These are phyloP conservation scores for Gymnopus androsaceus DNA, from an alignment of 1,284 basidiomycete genomes.

Conservation along the genomic window DNA sequence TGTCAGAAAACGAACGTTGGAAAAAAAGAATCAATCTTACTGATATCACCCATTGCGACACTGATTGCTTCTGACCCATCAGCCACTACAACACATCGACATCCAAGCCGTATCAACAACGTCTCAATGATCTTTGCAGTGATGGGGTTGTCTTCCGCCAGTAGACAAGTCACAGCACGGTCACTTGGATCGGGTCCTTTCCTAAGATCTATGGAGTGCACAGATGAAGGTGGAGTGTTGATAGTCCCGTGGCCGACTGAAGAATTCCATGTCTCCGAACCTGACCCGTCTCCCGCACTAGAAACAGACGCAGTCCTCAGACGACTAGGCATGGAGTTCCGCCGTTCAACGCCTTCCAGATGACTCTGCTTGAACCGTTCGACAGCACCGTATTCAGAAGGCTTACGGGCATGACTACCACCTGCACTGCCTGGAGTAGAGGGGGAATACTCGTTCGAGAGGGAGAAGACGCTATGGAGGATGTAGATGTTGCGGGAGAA, in stretches of 20 bases:
- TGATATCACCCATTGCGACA: conserved; percentile 94
- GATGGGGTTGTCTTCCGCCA: conserved; percentile 98
- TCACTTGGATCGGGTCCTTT: conserved; percentile 72
- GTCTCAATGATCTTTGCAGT: conserved; percentile 96
- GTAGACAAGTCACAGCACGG: conserved; percentile 84
- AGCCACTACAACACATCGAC: conserved; percentile 90
- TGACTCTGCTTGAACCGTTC: conserved; percentile 85
- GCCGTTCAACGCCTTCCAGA: conserved; percentile 70
- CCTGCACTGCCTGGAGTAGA: conserved; percentile 66
- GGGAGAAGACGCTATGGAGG: conserved; percentile 89
- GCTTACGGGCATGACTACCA: conserved; percentile 68
- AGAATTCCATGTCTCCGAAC: conserved; percentile 73
- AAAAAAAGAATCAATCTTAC: conserved; percentile 51
- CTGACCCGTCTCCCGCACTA: conserved; percentile 72
- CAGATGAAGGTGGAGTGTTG: conserved; percentile 76
- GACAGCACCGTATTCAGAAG: conserved; percentile 82
- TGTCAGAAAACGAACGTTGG: conserved; percentile 9
- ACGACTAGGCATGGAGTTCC: conserved; percentile 87
- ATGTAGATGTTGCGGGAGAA: conserved; percentile 91
- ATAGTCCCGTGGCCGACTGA: conserved; percentile 53
- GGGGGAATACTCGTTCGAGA: conserved; percentile 72
- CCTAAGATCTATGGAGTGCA: conserved; percentile 74
- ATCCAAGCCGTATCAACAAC: conserved; percentile 87
- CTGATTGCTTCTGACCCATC: conserved; percentile 97
- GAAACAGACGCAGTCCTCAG: conserved; percentile 86